Evolutionary conservation across 129 eudicot genomes (phyloP).

Genomic region (Saussurea involucrata): DNA sequence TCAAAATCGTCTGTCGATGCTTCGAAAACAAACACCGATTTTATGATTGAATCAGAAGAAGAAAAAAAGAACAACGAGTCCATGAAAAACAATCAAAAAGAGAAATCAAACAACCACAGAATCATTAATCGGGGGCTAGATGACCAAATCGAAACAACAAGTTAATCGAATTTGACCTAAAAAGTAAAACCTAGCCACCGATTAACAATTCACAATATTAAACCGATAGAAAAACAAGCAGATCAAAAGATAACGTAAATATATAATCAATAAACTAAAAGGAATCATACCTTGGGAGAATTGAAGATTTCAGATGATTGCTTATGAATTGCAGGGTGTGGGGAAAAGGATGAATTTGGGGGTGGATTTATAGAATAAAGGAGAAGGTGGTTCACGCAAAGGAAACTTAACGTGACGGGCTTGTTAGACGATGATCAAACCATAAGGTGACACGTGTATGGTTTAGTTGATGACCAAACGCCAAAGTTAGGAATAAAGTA

Average conservation of each 20-base stretch:
- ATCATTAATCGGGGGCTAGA: not conserved
- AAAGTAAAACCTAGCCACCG: not conserved
- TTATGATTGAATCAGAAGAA: not conserved
- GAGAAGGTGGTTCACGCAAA: constrained; percentile 1
- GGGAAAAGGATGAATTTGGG: not conserved
- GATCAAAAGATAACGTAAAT: not conserved
- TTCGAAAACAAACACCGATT: not conserved
- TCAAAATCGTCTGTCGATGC: not conserved
- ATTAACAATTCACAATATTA: not conserved
- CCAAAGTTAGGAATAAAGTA: not conserved
- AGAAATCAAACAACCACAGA: not conserved
- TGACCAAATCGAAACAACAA: not conserved
- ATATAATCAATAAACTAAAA: not conserved
- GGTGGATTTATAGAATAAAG: constrained; percentile 1
- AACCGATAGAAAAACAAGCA: not conserved
- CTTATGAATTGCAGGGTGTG: not conserved
- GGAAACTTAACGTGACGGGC: constrained; percentile 2
- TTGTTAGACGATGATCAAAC: not conserved
- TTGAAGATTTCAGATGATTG: not conserved
- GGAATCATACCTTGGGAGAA: constrained; percentile 8
- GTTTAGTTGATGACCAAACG: not conserved
- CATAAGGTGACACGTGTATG: constrained; percentile 9
- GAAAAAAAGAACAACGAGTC: not conserved
- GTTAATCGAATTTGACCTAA: not conserved
- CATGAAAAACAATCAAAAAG: not conserved